Evolutionary conservation across 164 flowering plant genomes (phyloP).

Genomic region (Vitis rupestris): DNA sequence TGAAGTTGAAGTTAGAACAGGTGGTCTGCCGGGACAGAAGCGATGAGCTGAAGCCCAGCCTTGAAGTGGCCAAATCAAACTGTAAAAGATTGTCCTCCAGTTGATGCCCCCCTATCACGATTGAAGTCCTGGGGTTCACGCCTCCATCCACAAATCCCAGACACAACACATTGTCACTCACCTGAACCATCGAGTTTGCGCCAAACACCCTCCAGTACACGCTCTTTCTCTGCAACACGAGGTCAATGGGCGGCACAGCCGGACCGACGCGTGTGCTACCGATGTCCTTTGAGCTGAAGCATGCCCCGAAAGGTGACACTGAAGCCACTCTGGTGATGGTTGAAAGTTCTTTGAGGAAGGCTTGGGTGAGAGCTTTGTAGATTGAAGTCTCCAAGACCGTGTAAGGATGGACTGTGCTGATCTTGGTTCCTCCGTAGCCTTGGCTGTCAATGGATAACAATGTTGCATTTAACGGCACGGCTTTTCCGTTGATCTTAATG

Average conservation of each 20-base stretch:
- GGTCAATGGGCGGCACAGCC: constrained; percentile 37
- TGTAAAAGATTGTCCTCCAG: constrained; percentile 56
- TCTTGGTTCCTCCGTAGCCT: constrained; percentile 47
- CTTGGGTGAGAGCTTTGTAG: constrained; percentile 29
- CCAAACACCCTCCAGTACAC: constrained; percentile 51
- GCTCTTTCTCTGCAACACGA: constrained; percentile 36
- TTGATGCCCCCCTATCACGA: constrained; percentile 57
- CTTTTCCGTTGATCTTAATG: constrained; percentile 22
- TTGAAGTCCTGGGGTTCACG: constrained; percentile 23
- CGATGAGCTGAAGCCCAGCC: constrained; percentile 46
- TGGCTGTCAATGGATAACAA: constrained; percentile 19
- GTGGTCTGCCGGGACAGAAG: constrained; percentile 28
- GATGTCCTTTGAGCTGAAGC: constrained; percentile 26
- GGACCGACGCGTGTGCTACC: constrained; percentile 25
- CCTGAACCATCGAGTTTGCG: constrained; percentile 50
- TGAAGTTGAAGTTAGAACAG: constrained; percentile 44
- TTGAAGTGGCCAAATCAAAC: constrained; percentile 47
- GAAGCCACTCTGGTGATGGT: constrained; percentile 28
- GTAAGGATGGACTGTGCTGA: constrained; percentile 53
- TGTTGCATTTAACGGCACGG: constrained; percentile 17
- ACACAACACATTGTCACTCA: constrained; percentile 42
- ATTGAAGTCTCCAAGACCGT: constrained; percentile 43
- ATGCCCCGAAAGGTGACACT: constrained; percentile 38
- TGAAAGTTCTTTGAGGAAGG: constrained; percentile 16
- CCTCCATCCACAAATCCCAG: constrained; percentile 60